These are phyloP conservation scores for Lactarius sanguifluus DNA, from an alignment of 768 basidiomycete species.

Conservation along the genomic window DNA sequence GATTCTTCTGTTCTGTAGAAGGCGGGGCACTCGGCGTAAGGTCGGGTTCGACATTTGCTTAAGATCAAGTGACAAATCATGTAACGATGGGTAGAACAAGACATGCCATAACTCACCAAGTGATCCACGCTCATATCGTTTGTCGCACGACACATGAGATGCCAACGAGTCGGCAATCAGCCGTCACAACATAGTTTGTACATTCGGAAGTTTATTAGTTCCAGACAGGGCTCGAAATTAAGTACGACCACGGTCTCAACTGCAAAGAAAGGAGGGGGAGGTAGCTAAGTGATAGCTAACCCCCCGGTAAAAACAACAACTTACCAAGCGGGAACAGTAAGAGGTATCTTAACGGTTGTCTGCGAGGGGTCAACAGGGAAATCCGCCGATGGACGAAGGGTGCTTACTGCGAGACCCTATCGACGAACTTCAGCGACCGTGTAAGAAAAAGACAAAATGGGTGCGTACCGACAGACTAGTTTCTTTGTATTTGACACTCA, in stretches of 20 bases:
- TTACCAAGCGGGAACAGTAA: constrained; percentile 81
- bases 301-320: neutral
- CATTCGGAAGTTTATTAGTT: neutral
- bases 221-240: neutral
- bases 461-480: constrained; percentile 81
- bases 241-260: constrained; percentile 4
- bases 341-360: constrained; percentile 80
- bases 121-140: neutral
- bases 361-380: constrained; percentile 33
- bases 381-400: constrained; percentile 20
- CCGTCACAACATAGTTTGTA: neutral
- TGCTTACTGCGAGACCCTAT: constrained; percentile 60
- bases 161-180: neutral
- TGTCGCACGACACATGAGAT: neutral
- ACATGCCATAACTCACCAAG: neutral
- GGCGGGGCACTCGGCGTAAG: neutral
- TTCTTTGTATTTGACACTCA: constrained; percentile 95
- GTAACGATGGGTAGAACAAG: neutral
- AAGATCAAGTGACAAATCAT: neutral
- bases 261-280: constrained; percentile 1
- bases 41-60: neutral
- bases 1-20: neutral
- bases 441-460: constrained; percentile 1
- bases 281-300: neutral
- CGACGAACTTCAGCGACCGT: constrained; percentile 7